Percentiles rank a stretch among this genome's conserved stretches.
These are phyloP conservation scores for Colletotrichum theobromicola DNA, from an alignment of 2,329 filamentous ascomycete species.

Conservation along the genomic window DNA sequence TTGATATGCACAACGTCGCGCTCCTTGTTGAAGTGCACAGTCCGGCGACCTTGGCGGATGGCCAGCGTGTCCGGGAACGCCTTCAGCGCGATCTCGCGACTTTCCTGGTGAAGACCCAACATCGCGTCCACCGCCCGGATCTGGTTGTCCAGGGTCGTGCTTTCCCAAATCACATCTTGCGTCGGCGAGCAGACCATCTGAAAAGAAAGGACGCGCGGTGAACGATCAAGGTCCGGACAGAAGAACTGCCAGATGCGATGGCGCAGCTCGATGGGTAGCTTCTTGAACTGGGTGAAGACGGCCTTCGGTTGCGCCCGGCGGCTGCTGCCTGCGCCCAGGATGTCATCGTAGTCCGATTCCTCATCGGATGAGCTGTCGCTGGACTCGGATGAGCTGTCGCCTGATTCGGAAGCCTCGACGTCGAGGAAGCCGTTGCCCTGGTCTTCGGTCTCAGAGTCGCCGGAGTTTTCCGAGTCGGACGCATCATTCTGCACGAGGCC, in stretches of 20 bases:
- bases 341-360: slow-evolving; percentile 1
- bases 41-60: slow-evolving; percentile 30
- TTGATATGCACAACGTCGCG: slow-evolving; percentile 32
- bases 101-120: slow-evolving; percentile 38
- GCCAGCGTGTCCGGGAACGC: slow-evolving; percentile 36
- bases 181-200: slow-evolving; percentile 3
- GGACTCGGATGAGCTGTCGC: slow-evolving; percentile 26
- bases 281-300: slow-evolving; percentile 29
- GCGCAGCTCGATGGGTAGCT: slow-evolving; percentile 38
- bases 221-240: slow-evolving; percentile 31
- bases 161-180: slow-evolving; percentile 11
- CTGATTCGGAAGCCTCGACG: slow-evolving; percentile 15
- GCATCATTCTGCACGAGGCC: slow-evolving; percentile 15
- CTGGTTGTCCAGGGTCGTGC: slow-evolving; percentile 19
- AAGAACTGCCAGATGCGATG: slow-evolving; percentile 36
- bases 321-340: neutral
- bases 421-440: slow-evolving; percentile 8
- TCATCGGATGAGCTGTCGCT: slow-evolving; percentile 32
- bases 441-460: neutral
- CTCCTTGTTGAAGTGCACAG: slow-evolving; percentile 33
- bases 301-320: neutral
- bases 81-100: slow-evolving; percentile 35
- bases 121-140: slow-evolving; percentile 28
- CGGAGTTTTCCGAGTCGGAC: neutral
- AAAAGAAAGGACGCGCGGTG: slow-evolving; percentile 34